These are phyloP conservation scores for Cercospora zeina DNA, from an alignment of 2,329 filamentous ascomycete species.

Conservation along the genomic window DNA sequence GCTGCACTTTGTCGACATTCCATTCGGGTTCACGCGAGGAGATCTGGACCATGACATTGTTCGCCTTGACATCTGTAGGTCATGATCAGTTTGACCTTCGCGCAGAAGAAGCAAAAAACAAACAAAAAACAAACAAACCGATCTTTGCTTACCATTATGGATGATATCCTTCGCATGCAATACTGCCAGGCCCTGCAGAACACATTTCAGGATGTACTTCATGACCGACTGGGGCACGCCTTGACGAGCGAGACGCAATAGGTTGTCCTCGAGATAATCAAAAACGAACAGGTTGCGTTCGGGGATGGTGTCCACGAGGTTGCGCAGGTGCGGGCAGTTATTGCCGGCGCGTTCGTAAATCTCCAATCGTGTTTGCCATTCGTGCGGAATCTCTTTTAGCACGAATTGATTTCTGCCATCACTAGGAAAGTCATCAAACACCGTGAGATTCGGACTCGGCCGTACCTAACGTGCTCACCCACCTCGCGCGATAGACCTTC, in stretches of 20 bases:
- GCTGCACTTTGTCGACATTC: conserved; percentile 42
- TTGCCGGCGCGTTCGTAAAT: conserved; percentile 24
- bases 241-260: conserved; percentile 48
- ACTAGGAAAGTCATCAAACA: conserved; percentile 29
- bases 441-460: background rate
- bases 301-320: conserved; percentile 47
- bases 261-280: conserved; percentile 48
- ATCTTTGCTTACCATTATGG: conserved; percentile 22
- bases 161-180: conserved; percentile 45
- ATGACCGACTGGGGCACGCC: conserved; percentile 42
- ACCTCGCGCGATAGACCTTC: conserved; percentile 16
- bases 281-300: conserved; percentile 51
- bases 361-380: conserved; percentile 31
- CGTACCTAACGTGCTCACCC: background rate
- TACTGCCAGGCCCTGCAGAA: conserved; percentile 44
- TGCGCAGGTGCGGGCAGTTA: conserved; percentile 45
- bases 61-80: conserved; percentile 47
- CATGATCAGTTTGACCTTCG: conserved; percentile 23
- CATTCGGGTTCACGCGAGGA: conserved; percentile 38
- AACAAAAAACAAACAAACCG: too few relatives aligned
- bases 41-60: conserved; percentile 50
- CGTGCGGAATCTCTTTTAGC: conserved; percentile 35
- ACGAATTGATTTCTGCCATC: conserved; percentile 31
- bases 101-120: too few relatives aligned
- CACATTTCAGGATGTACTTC: conserved; percentile 49